Conservation (phyloP, 1,139 yeast species). For the Kodamaea derodonti region DNA sequence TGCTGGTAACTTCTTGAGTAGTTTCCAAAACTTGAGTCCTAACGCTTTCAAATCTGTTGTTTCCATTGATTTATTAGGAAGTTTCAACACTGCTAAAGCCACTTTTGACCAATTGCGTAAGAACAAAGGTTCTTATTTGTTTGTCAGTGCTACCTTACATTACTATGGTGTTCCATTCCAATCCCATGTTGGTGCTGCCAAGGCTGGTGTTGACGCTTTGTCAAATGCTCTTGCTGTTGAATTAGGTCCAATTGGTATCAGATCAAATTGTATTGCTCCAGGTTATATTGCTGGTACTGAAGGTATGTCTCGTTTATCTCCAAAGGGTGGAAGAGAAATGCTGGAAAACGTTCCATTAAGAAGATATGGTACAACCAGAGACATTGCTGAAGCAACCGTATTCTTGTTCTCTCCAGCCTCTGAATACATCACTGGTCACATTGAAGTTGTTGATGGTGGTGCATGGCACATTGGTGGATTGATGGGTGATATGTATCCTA, state of each 20-base stretch:
- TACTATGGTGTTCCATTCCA: constrained; percentile 86
- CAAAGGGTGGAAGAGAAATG: constrained; percentile 35
- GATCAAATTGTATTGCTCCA: constrained; percentile 82
- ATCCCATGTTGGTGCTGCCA: constrained; percentile 86
- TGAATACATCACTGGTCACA: constrained; percentile 70
- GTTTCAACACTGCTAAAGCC: constrained; percentile 85
- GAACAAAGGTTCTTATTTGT: constrained; percentile 68
- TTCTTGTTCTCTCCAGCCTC: constrained; percentile 83
- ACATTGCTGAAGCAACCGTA: constrained; percentile 87
- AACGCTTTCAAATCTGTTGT: constrained; percentile 87
- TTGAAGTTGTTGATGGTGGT: constrained; percentile 86
- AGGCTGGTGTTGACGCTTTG: constrained; percentile 88
- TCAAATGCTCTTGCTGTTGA: constrained; percentile 82
- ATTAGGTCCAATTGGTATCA: constrained; percentile 80
- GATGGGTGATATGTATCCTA: constrained; percentile 35
- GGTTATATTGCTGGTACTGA: constrained; percentile 83
- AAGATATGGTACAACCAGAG: constrained; percentile 68
- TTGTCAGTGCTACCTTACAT: constrained; percentile 84
- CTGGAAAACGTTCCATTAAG: constrained; percentile 64
- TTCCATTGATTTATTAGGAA: constrained; percentile 79
- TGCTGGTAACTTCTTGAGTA: constrained; percentile 87
- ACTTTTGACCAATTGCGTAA: constrained; percentile 59
- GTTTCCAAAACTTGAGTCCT: constrained; percentile 70
- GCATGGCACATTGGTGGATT: constrained; percentile 73
- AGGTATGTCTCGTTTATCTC: constrained; percentile 60